phyloP scores from a whole-genome alignment of 208 protist genomes.

The Leishmania braziliensis region DNA sequence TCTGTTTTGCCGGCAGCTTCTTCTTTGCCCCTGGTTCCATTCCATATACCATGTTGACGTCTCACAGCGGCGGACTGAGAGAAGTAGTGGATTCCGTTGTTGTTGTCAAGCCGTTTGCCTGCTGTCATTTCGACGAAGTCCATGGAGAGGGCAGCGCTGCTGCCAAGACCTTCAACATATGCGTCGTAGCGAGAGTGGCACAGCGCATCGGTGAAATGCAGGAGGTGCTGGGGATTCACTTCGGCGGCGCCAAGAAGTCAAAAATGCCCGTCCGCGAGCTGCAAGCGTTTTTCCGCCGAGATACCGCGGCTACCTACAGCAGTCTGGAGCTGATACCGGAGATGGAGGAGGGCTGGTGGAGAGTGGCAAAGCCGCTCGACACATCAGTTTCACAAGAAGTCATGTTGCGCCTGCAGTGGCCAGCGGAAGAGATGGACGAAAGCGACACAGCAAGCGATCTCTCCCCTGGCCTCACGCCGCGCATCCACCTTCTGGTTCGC shows the following conservation, averaged over 20 bases:
- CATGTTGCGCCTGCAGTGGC: constrained; percentile 15
- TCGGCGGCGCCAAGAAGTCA: background rate
- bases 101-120: constrained; percentile 7
- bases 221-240: constrained; percentile 10
- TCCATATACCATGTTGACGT: constrained; percentile 19
- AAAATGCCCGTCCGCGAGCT: background rate
- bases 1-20: constrained; percentile 19
- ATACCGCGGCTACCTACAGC: background rate
- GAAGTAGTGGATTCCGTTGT: background rate
- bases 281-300: background rate
- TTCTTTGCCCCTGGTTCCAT: constrained; percentile 14
- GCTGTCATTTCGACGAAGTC: background rate
- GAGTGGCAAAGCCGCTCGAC: constrained; percentile 1
- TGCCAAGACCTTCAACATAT: too few relatives aligned
- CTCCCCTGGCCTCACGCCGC: background rate
- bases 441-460: too few relatives aligned
- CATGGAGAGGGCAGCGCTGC: background rate
- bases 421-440: background rate
- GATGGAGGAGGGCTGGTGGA: constrained; percentile 10
- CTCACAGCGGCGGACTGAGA: constrained; percentile 11
- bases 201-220: background rate
- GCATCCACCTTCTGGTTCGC: constrained; percentile 9
- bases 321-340: background rate
- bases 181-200: background rate
- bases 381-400: background rate